Percentiles rank a stretch among this genome's conserved stretches.
These are phyloP conservation scores for Paxillus rubicundulus DNA, from an alignment of 768 basidiomycete species.

Conservation along the genomic window DNA sequence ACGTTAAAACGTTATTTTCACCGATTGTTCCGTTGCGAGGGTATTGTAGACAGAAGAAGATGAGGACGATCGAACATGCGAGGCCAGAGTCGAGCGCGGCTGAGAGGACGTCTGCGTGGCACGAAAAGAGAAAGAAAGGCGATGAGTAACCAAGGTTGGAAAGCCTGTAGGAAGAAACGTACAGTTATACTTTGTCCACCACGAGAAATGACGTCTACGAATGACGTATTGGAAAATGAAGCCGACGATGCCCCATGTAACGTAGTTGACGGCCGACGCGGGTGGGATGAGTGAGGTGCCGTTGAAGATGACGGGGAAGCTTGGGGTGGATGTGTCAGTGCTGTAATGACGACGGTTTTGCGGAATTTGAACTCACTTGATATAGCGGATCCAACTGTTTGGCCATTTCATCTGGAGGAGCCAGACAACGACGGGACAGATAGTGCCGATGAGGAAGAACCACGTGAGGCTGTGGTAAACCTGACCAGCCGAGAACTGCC, in stretches of 20 bases:
- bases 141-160: background rate
- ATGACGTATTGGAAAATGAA: constrained; percentile 67
- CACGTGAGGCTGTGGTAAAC: constrained; percentile 60
- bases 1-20: constrained; percentile 46
- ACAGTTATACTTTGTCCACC: constrained; percentile 61
- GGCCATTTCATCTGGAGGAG: constrained; percentile 58
- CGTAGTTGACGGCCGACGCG: constrained; percentile 62
- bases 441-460: constrained; percentile 78
- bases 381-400: constrained; percentile 57
- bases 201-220: constrained; percentile 60
- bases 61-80: constrained; percentile 53
- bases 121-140: background rate
- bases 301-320: constrained; percentile 50
- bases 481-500: constrained; percentile 68
- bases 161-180: constrained; percentile 12
- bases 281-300: constrained; percentile 64
- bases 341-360: background rate
- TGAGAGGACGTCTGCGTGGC: constrained; percentile 54
- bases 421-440: constrained; percentile 58
- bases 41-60: constrained; percentile 65
- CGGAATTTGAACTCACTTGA: constrained; percentile 49
- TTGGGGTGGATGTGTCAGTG: constrained; percentile 24
- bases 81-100: constrained; percentile 72
- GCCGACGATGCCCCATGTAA: constrained; percentile 64
- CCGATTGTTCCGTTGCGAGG: constrained; percentile 62